Conservation (phyloP, 441 rosid genomes). For the Geranium incanum region DNA sequence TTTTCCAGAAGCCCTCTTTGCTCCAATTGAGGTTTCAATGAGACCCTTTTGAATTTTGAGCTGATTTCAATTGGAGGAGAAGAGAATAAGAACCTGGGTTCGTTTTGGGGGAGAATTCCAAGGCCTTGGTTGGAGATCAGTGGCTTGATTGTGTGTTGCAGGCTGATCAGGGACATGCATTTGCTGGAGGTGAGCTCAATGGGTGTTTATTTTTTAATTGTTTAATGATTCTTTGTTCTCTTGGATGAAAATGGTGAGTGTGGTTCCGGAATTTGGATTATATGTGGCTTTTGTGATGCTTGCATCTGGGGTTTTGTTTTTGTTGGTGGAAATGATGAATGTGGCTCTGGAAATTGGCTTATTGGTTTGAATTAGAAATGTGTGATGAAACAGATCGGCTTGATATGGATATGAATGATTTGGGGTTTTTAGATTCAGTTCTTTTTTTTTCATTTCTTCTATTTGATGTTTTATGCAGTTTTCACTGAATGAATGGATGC, state of each 20-base stretch:
- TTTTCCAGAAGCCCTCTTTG: slow-evolving; percentile 19
- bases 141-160: slow-evolving; percentile 24
- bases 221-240: not conserved
- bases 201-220: not conserved
- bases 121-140: slow-evolving; percentile 19
- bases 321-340: slow-evolving; percentile 3
- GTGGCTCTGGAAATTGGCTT: not conserved
- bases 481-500: not conserved
- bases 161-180: slow-evolving; percentile 35
- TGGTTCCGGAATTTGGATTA: not conserved
- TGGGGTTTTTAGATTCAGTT: slow-evolving; percentile 13
- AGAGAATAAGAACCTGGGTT: not conserved
- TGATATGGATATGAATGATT: not conserved
- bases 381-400: slow-evolving; percentile 4
- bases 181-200: slow-evolving; percentile 27
- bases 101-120: slow-evolving; percentile 1
- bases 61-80: not conserved
- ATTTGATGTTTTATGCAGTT: slow-evolving; percentile 17
- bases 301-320: not conserved
- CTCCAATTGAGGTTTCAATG: not conserved
- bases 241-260: not conserved
- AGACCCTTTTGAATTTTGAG: not conserved
- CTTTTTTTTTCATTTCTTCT: slow-evolving; percentile 15
- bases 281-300: not conserved
- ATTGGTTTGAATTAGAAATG: not conserved